phyloP scores from a whole-genome alignment of 768 basidiomycete species.

The Dioszegia crocea region DNA sequence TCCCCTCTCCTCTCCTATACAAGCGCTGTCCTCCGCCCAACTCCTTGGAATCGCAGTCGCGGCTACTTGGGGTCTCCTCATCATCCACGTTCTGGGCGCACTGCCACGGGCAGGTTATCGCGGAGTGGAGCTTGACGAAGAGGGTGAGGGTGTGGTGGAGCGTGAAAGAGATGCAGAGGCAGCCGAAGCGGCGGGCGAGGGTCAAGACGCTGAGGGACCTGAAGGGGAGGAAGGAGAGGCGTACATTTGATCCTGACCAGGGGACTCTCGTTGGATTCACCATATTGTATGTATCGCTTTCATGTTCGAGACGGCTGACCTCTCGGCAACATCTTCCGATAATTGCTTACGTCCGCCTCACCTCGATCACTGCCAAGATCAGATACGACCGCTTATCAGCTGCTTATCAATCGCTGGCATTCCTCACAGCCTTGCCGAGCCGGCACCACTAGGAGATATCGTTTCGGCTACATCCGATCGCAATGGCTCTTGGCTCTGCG shows the following conservation, averaged over 20 bases:
- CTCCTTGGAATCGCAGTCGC: constrained; percentile 14
- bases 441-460: not conserved
- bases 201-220: constrained; percentile 1
- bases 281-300: too few species aligned
- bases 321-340: too few species aligned
- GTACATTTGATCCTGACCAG: not conserved
- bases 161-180: constrained; percentile 4
- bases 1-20: constrained; percentile 12
- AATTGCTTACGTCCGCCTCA: not conserved
- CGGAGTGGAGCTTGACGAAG: constrained; percentile 7
- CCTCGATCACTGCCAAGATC: too few species aligned
- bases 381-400: not conserved
- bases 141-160: constrained; percentile 1
- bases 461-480: not conserved
- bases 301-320: too few species aligned
- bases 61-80: constrained; percentile 16
- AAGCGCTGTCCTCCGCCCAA: constrained; percentile 3
- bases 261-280: too few species aligned
- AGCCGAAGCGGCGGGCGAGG: constrained; percentile 2
- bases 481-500: not conserved
- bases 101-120: constrained; percentile 16
- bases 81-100: constrained; percentile 11
- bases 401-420: too few species aligned
- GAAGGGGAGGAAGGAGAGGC: constrained; percentile 7
- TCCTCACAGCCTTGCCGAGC: not conserved